Percentiles rank a stretch among this genome's conserved stretches.
Conservation (phyloP, 768 basidiomycete species). For the Podaxis sp. region DNA sequence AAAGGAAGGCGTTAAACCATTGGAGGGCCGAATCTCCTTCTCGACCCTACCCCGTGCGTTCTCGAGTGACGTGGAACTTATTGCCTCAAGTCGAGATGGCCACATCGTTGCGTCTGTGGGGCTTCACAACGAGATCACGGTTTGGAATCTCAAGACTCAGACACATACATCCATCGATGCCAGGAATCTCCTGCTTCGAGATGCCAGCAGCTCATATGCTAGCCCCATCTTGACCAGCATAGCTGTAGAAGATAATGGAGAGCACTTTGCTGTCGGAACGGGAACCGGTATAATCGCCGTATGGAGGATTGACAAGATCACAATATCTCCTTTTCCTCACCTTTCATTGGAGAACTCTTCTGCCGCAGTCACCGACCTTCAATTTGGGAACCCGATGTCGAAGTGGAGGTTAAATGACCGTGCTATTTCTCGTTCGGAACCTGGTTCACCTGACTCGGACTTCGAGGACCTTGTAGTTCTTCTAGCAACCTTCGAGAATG, state of each 20-base stretch:
- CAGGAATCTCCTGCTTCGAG: constrained; percentile 48
- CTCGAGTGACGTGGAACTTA: constrained; percentile 77
- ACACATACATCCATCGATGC: constrained; percentile 50
- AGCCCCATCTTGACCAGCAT: constrained; percentile 57
- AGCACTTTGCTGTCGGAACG: constrained; percentile 72
- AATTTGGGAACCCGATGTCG: constrained; percentile 34
- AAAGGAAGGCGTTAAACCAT: constrained; percentile 28
- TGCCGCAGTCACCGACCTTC: constrained; percentile 54
- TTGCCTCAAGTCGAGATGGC: constrained; percentile 72
- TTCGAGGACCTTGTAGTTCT: constrained; percentile 28
- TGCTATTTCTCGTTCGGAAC: constrained; percentile 29
- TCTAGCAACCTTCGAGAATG: constrained; percentile 59
- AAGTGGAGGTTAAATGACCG: constrained; percentile 15
- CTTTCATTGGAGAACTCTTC: constrained; percentile 41
- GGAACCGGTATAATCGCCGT: constrained; percentile 61
- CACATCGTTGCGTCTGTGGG: constrained; percentile 68
- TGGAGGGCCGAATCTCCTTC: constrained; percentile 53
- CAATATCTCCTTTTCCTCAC: constrained; percentile 37
- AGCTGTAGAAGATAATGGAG: constrained; percentile 60
- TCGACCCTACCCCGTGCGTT: constrained; percentile 80
- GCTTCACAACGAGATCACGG: constrained; percentile 71
- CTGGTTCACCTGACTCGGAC: constrained; percentile 29
- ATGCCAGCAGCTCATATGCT: constrained; percentile 47
- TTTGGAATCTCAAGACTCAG: constrained; percentile 58
- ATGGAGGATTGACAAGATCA: constrained; percentile 53